These are phyloP conservation scores for Andrographis paniculata DNA, from an alignment of 305 asterid species.

Conservation along the genomic window DNA sequence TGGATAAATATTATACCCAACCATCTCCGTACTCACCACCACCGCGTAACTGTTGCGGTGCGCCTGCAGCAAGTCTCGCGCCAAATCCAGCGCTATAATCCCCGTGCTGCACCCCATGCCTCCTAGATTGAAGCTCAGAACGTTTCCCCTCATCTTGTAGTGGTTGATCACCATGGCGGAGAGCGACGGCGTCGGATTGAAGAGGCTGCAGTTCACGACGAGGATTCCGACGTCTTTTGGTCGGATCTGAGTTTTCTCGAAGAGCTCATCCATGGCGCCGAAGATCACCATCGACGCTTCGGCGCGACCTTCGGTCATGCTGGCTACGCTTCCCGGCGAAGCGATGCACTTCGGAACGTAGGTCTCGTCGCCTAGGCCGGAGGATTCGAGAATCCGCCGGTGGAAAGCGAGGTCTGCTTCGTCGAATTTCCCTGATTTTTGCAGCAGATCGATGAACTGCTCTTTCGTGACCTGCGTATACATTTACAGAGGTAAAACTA, in stretches of 20 bases:
- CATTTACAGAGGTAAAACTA: too few species aligned
- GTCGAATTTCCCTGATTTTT: neutral
- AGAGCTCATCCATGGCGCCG: conserved; percentile 1
- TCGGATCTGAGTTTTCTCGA: conserved; percentile 1
- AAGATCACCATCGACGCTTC: neutral
- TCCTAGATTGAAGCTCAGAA: conserved; percentile 77
- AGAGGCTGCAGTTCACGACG: conserved; percentile 91
- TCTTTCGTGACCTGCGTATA: neutral
- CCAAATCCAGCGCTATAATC: conserved; percentile 73
- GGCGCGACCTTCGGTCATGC: neutral
- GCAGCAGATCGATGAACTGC: neutral
- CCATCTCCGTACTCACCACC: conserved; percentile 92
- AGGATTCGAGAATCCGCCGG: neutral
- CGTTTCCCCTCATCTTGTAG: conserved; percentile 90
- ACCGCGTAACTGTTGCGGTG: conserved; percentile 77
- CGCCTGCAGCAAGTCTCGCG: conserved; percentile 79
- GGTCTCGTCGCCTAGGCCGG: neutral
- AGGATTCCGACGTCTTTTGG: conserved; percentile 84
- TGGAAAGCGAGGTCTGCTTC: neutral
- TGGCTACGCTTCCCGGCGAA: neutral
- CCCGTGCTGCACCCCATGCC: conserved; percentile 99
- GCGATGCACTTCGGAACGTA: neutral
- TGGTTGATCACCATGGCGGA: conserved; percentile 96
- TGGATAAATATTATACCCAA: conserved; percentile 81
- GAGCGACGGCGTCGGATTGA: conserved; percentile 93